Conservation (phyloP, 441 rosid genomes). For the Arabidopsis lyrata region DNA sequence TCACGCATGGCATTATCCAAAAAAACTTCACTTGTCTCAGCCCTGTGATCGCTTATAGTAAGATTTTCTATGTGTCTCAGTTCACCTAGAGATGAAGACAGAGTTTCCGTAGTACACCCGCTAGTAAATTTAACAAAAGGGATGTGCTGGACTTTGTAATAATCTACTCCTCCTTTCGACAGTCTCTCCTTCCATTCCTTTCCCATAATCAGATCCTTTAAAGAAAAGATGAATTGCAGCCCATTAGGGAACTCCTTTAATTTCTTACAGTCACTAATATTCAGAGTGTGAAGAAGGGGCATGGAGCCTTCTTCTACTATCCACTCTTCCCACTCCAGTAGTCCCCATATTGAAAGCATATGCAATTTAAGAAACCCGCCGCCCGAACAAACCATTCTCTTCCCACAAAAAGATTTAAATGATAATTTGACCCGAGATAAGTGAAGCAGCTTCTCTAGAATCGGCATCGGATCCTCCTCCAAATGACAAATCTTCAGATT, state of each 20-base stretch:
- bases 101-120: no score
- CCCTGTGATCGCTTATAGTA: no score
- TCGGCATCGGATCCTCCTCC: not conserved
- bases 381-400: slow-evolving; percentile 2
- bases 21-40: no score
- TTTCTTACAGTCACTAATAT: accelerated
- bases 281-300: slow-evolving; percentile 2
- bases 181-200: no score
- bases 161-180: slow-evolving; percentile 12
- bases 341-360: no score
- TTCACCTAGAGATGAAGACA: no score
- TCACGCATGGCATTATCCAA: no score
- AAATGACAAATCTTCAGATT: not conserved
- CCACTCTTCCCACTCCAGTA: slow-evolving; percentile 35
- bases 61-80: no score
- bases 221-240: not conserved
- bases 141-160: slow-evolving; percentile 14
- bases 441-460: slow-evolving; percentile 6
- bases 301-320: slow-evolving; percentile 32
- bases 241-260: slow-evolving; percentile 9
- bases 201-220: slow-evolving; percentile 18
- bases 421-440: no score
- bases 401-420: no score
- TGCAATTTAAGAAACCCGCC: not conserved
- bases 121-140: no score